Conservation (phyloP, 306 rosid species). For the Acacia acuminata region DNA sequence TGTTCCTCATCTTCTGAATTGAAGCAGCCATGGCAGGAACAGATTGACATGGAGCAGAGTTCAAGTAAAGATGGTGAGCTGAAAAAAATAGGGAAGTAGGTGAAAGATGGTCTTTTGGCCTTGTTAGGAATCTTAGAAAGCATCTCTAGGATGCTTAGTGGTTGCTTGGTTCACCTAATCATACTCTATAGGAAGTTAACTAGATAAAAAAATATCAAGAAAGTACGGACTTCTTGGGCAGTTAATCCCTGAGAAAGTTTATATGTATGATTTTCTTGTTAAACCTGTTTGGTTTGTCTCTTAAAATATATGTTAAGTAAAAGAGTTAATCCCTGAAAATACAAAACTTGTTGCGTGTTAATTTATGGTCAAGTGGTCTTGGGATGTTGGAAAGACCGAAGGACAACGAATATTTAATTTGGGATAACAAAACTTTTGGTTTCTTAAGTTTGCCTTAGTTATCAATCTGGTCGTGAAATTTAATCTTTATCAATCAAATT, state of each 20-base stretch:
- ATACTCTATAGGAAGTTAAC: background rate
- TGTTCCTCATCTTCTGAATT: conserved; percentile 60
- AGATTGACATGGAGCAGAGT: conserved; percentile 52
- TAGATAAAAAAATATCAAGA: background rate
- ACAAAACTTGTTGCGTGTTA: background rate
- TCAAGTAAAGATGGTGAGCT: conserved; percentile 57
- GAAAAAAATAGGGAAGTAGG: background rate
- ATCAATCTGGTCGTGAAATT: background rate
- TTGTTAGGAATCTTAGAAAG: background rate
- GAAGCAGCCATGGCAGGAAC: conserved; percentile 53
- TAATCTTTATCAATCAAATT: no score
- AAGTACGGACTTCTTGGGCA: background rate
- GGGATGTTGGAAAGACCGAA: background rate
- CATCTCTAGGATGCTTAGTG: background rate
- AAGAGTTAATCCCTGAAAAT: background rate
- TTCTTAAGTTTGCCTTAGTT: background rate
- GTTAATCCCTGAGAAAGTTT: background rate
- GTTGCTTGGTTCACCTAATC: background rate
- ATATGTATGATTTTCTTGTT: background rate
- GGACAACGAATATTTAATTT: background rate
- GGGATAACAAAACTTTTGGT: no score
- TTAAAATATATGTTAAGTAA: background rate
- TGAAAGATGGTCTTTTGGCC: background rate
- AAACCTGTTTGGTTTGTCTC: background rate
- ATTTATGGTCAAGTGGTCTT: background rate